A percentile compares a stretch with the other conserved stretches of the same genome.
phyloP scores from a whole-genome alignment of 371 early-diverging fungal genomes.

The Saksenaea oblongispora region DNA sequence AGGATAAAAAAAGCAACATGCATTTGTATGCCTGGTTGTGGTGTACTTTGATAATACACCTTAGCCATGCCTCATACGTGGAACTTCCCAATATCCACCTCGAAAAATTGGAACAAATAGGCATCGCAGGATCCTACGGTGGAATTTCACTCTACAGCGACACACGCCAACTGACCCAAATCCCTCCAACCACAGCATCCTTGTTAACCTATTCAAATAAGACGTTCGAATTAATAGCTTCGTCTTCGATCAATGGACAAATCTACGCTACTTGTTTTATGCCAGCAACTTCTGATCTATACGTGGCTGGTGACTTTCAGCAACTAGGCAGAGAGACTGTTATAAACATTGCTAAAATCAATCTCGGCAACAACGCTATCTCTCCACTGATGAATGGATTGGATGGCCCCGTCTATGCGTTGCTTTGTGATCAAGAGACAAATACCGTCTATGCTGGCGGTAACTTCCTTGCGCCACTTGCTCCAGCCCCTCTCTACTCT shows the following conservation, averaged over 20 bases:
- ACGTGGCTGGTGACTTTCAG: constrained; percentile 55
- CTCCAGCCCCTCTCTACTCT: constrained; percentile 25
- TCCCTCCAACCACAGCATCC: constrained; percentile 35
- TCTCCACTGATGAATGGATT: constrained; percentile 60
- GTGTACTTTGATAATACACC: constrained; percentile 6
- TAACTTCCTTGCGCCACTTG: constrained; percentile 34
- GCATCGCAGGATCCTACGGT: constrained; percentile 42
- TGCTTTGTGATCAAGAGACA: constrained; percentile 60
- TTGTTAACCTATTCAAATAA: constrained; percentile 33
- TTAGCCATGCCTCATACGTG: constrained; percentile 24
- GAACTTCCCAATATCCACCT: constrained; percentile 39
- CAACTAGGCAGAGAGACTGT: constrained; percentile 23
- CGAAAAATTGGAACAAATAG: constrained; percentile 33
- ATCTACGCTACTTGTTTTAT: constrained; percentile 38
- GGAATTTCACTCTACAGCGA: constrained; percentile 47
- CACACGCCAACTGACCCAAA: constrained; percentile 37
- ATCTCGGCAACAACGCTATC: constrained; percentile 42
- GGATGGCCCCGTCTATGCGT: constrained; percentile 65
- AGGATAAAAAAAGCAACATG: neutral
- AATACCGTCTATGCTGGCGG: constrained; percentile 53
- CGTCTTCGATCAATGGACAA: constrained; percentile 32
- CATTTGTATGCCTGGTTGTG: constrained; percentile 1
- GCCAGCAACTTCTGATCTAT: constrained; percentile 25
- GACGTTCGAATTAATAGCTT: constrained; percentile 35
- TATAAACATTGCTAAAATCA: constrained; percentile 59